Percentiles rank a stretch among this genome's conserved stretches.
Conservation (phyloP, 2,329 filamentous ascomycete genomes). For the Phyllosticta capitalensis region DNA sequence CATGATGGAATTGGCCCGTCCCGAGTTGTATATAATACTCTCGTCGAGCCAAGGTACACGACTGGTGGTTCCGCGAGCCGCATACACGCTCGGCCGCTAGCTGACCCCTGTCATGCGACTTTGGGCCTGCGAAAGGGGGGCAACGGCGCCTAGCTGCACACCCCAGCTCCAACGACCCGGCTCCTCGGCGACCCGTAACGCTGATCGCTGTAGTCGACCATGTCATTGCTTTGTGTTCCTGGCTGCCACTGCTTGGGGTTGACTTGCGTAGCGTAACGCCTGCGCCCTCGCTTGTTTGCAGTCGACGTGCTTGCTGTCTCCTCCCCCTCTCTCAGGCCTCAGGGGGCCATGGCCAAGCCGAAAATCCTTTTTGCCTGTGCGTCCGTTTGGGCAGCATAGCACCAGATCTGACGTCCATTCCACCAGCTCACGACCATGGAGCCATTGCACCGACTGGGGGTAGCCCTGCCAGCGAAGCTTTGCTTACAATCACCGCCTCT, state of each 20-base stretch:
- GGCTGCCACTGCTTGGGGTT: neutral
- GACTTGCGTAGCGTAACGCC: neutral
- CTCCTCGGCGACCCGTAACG: neutral
- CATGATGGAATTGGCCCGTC: neutral
- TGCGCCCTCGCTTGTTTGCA: neutral
- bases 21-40: neutral
- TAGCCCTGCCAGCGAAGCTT: slow-evolving; percentile 10
- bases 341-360: slow-evolving; percentile 10
- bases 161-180: slow-evolving; percentile 8
- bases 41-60: neutral
- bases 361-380: slow-evolving; percentile 9
- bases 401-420: slow-evolving; percentile 11
- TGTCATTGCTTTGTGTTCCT: neutral
- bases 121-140: slow-evolving; percentile 9
- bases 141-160: slow-evolving; percentile 10
- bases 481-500: slow-evolving; percentile 9
- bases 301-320: neutral
- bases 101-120: slow-evolving; percentile 2
- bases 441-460: slow-evolving; percentile 6
- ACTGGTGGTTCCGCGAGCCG: neutral
- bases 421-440: slow-evolving; percentile 7
- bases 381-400: slow-evolving; percentile 10
- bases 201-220: slow-evolving; percentile 8
- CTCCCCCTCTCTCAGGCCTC: neutral
- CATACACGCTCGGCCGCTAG: slow-evolving; percentile 1